Evolutionary conservation across 805 yeast species (phyloP), one percentile per base, ranked within the genome.

Genomic region (Candida hispaniensis): DNA sequence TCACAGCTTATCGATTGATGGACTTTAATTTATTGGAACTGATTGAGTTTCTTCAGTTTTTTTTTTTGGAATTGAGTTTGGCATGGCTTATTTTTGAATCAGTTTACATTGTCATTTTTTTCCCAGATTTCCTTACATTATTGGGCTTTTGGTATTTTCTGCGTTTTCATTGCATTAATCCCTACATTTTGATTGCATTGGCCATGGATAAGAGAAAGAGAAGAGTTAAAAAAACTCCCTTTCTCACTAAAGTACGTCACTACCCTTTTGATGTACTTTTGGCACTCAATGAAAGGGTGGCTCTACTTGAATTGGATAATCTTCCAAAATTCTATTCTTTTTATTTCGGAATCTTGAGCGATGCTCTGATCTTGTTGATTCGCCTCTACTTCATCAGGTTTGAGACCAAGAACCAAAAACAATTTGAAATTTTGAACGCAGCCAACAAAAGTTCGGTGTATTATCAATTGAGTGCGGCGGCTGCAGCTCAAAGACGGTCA

Each of bases 191-290:
- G n/a, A n/a, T n/a, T n/a, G n/a, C n/a, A n/a, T n/a, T n/a, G n/a
- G n/a, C n/a, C n/a, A n/a, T n/a, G n/a, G n/a, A n/a, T n/a, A n/a
- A n/a, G n/a, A n/a, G n/a, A n/a, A n/a, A n/a, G n/a, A n/a, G 36
- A 17, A 21, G 36, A n/a, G 14, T 32, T 14, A 32, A 32, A 12
- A 32, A 32, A 11, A 32, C 36, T 4, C 36, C 36, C 2, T 13
- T 32, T 9, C 14, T 32, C 5, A 2, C 22, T 8, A 32, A 32
- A 11, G 18, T 32, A 16, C 23, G 24, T 6, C 17, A 23, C 14
- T 32, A 20, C 12, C 36, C 36, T 4, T 32, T 32, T 6, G 36
- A 32, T 10, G 28, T 32, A 3, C 24, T 32, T 23, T 23, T 32
- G 14, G 24, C 28, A 21, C 23, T 32, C 28, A 32, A 32, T 23